A percentile compares a stretch with the other conserved stretches of the same genome.
Conservation (phyloP, 2,329 filamentous ascomycete genomes). For the Sarocladiaceae sp. region DNA sequence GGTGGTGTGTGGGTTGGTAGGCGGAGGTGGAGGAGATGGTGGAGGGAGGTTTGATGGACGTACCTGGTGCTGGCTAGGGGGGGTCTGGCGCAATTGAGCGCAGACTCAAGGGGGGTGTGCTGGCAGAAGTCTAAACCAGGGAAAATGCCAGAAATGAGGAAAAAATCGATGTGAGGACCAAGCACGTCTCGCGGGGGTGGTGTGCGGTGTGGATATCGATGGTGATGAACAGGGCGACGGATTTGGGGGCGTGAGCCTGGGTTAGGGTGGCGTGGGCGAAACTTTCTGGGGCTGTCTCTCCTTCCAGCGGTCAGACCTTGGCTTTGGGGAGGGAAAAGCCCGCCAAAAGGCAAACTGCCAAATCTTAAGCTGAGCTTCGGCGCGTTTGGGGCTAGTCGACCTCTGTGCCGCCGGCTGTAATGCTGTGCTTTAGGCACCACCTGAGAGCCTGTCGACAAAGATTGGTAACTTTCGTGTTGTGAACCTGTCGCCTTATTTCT, state of each 20-base stretch:
- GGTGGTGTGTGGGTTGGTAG: slow-evolving; percentile 9
- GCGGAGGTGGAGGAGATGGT: slow-evolving; percentile 3
- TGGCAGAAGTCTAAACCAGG: neutral
- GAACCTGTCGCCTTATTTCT: no score
- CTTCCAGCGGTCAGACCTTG: no score
- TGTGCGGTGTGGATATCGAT: slow-evolving; percentile 1
- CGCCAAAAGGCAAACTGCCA: no score
- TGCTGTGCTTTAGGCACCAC: no score
- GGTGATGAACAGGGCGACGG: neutral
- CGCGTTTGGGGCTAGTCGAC: no score
- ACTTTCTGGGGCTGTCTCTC: no score
- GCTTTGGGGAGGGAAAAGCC: no score
- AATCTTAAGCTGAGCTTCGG: no score
- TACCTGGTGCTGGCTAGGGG: slow-evolving; percentile 1
- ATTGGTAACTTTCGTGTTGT: no score
- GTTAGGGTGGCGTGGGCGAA: neutral
- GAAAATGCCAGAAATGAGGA: neutral
- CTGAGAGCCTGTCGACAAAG: no score
- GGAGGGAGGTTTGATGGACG: slow-evolving; percentile 4
- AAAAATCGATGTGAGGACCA: neutral
- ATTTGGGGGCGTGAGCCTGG: neutral
- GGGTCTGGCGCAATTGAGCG: slow-evolving; percentile 7
- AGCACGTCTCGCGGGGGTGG: neutral
- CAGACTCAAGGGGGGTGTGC: slow-evolving; percentile 3
- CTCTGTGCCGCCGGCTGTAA: no score